Evolutionary conservation across 768 basidiomycete species (phyloP), one percentile per base, ranked within the genome.

Genomic region (Leccinum uliginosum): DNA sequence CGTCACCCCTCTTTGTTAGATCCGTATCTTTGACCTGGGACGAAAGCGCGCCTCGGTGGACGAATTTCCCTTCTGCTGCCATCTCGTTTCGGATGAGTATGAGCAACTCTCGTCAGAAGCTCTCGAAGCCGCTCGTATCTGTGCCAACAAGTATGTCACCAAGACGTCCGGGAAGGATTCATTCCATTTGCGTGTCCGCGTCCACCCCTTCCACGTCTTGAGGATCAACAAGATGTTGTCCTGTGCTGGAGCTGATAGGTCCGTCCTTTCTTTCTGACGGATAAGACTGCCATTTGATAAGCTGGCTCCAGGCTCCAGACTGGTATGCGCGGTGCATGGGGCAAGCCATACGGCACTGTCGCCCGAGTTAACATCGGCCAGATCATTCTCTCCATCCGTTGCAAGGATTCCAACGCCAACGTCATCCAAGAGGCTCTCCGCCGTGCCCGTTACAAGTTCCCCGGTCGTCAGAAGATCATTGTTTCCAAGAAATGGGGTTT

Each of bases 161-260:
- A 98, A 99, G 85, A 93, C 91, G 4, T 85, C 89, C 29, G 96
- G 97, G 69, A 98, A 98, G 80, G 96, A 99, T 67, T 91, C 95
- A 5, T 98, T 99, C 94, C 96, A 99, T 74, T 74, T 98, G 74
- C 85, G 96, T 65, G 93, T 99, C 66, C 90, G 94, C 59, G 92
- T 91, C 57, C 96, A 99, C 79, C 97, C 96, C 44, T 97, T 89
- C 92, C 97, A 99, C 74, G 93, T 98, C 67, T 76, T 99, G 78
- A 90, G 97, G 62, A 97, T 97, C 86, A 97, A 98, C 90, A 98
- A 99, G 87, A 98, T 97, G 92, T 90, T 98, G 82, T 91, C 88
- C 57, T 98, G 97, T 73, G 97, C 97, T 66, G 96, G 97, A 66
- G 95, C 97, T 67, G 97, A 99, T 93, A 81, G 92, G 91, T 89